Percentiles rank a stretch among this genome's conserved stretches.
phyloP scores from a whole-genome alignment of 306 rosid genomes.

The Dicorynia guianensis region DNA sequence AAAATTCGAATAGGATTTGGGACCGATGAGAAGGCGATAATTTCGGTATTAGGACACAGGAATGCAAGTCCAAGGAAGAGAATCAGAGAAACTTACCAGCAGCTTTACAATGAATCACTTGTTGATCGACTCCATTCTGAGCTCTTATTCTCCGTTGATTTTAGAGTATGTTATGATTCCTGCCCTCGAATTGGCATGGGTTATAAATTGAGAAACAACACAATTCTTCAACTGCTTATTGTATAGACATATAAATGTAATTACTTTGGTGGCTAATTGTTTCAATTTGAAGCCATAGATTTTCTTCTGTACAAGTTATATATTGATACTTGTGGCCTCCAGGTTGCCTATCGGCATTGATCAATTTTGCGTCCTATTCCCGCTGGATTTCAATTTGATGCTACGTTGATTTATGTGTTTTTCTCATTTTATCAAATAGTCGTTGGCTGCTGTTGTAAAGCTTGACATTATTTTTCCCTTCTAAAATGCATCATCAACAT shows the following conservation, averaged over 20 bases:
- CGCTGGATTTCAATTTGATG: conserved; percentile 24
- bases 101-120: conserved; percentile 81
- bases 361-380: background rate
- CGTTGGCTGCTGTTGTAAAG: background rate
- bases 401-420: background rate
- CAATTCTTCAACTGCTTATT: background rate
- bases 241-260: conserved; percentile 15
- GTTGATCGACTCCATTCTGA: conserved; percentile 65
- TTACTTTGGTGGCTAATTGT: conserved; percentile 18
- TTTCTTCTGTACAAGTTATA: conserved; percentile 11
- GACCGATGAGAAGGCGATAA: conserved; percentile 67
- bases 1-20: conserved; percentile 63
- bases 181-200: background rate
- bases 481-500: background rate
- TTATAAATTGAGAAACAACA: background rate
- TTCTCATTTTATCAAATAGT: conserved; percentile 17
- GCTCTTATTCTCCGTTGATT: conserved; percentile 74
- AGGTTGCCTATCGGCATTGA: background rate
- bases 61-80: conserved; percentile 73
- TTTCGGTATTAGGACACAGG: conserved; percentile 81
- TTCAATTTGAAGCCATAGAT: conserved; percentile 21
- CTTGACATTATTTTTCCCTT: background rate
- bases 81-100: conserved; percentile 75
- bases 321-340: background rate
- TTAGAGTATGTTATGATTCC: conserved; percentile 63